Base-by-base conservation (phyloP, 2,329 filamentous ascomycete genomes). In the Parascedosporium putredinis region DNA sequence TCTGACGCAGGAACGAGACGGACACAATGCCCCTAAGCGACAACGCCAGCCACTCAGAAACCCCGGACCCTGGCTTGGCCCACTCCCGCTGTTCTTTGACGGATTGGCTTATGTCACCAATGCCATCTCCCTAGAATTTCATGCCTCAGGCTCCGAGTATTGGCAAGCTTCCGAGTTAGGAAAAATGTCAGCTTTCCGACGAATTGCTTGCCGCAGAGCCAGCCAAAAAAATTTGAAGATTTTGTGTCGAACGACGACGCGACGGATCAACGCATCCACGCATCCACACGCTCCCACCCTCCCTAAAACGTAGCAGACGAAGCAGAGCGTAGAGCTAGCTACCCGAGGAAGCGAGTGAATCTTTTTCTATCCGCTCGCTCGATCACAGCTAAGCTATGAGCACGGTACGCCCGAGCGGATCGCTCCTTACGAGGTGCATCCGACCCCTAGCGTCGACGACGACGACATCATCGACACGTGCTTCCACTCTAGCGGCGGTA, bases 391-490 rank as follows among this genome's bases (percentile, higher is more conserved):
- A 61, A 69, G 68, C 60, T 63, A 79, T 79, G 76, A 78, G 74
- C 62, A 68, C 70, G 62, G 71, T 70, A 72, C 72, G 73, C 55
- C 73, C 74, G 64, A 34, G 48, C 40, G 22, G 31, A 42, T 22
- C 48, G 31, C 40, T 50, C 29, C 40, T 38, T 16, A 24, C 36
- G 27, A 22, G 48, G 20, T 43, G 25, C 36, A 27, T 45, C 43
- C 24, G 25, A 24, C 27, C 43, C 6, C 23, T 45, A n/a, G n/a
- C n/a, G 29, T 36, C 23, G 10, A 8, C 10, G 45, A 36, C 45
- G 29, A 34, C 45, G 31, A 70, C 70, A 64, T 68, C 59, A 61
- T 78, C 57, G 70, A 73, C 60, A 70, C 69, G 64, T 72, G 72
- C 61, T 64, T 76, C 56, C 63, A 66, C 58, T 62, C 64, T 24